A percentile compares a stretch with the other conserved stretches of the same genome.
phyloP scores from a whole-genome alignment of 2,329 filamentous ascomycete genomes.

The Rhexocercosporidium sp. region DNA sequence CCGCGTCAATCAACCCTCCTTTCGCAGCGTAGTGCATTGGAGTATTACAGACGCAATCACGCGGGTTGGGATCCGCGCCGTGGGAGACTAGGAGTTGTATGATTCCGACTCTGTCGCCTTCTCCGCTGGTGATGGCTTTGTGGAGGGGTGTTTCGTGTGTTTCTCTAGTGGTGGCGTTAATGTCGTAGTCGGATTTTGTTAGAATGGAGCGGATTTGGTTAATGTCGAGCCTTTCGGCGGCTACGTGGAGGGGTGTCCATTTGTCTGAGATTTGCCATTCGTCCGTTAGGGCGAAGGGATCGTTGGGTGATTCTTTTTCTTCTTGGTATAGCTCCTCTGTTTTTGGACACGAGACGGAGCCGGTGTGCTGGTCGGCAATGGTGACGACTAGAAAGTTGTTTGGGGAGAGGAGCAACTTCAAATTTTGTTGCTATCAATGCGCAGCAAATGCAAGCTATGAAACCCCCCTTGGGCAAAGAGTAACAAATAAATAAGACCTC shows the following conservation, averaged over 20 bases:
- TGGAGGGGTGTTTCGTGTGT: background rate
- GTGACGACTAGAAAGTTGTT: too few species aligned
- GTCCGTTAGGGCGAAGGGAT: background rate
- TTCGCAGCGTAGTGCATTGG: slow-evolving; percentile 1
- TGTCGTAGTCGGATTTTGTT: background rate
- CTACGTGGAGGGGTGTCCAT: background rate
- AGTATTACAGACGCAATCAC: background rate
- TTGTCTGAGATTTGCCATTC: slow-evolving; percentile 2
- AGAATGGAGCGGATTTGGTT: background rate
- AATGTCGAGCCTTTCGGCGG: background rate
- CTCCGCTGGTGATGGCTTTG: background rate
- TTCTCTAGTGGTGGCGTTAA: slow-evolving; percentile 5
- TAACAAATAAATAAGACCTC: too few species aligned
- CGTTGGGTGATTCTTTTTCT: background rate
- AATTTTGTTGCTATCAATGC: too few species aligned
- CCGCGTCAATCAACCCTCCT: background rate
- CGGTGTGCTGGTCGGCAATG: too few species aligned
- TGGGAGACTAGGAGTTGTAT: background rate
- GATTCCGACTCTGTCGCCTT: background rate
- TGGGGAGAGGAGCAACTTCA: too few species aligned
- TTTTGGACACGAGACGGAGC: background rate
- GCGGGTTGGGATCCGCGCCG: background rate
- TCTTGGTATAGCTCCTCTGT: background rate
- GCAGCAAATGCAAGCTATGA: too few species aligned
- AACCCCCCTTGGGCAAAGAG: too few species aligned